phyloP scores from a whole-genome alignment of 805 yeast genomes.

The Komagataella mondaviorum region DNA sequence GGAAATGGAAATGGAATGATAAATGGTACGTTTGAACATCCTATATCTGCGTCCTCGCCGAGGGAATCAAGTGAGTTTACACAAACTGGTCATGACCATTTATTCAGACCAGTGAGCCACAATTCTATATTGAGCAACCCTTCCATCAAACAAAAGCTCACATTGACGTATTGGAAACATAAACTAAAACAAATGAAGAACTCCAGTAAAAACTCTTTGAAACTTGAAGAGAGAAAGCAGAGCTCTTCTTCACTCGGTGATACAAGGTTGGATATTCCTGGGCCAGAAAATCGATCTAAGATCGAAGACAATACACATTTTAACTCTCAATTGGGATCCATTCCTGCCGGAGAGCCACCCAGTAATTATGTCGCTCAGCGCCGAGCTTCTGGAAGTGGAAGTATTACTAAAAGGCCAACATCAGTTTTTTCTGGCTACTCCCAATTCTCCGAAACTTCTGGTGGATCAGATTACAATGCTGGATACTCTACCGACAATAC shows the following conservation, averaged over 20 bases:
- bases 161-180: constrained; percentile 1
- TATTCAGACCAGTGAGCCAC: not conserved
- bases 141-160: not conserved
- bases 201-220: not conserved
- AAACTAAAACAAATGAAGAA: not conserved
- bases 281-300: not conserved
- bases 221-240: not conserved
- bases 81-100: not conserved
- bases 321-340: not conserved
- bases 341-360: not conserved
- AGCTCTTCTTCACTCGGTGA: too few relatives aligned
- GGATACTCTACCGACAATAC: constrained; percentile 20
- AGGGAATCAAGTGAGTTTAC: not conserved
- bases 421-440: constrained; percentile 41
- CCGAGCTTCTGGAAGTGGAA: not conserved
- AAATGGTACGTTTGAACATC: constrained; percentile 7
- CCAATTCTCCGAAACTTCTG: constrained; percentile 37
- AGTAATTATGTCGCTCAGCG: not conserved
- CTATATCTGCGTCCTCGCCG: not conserved
- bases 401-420: constrained; percentile 24
- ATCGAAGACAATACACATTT: not conserved
- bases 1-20: constrained; percentile 10
- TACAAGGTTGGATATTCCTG: not conserved
- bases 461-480: constrained; percentile 23
- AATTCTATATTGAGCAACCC: not conserved